Conservation (phyloP, 2,329 filamentous ascomycete species). For the Microcyclospora tardicrescens region DNA sequence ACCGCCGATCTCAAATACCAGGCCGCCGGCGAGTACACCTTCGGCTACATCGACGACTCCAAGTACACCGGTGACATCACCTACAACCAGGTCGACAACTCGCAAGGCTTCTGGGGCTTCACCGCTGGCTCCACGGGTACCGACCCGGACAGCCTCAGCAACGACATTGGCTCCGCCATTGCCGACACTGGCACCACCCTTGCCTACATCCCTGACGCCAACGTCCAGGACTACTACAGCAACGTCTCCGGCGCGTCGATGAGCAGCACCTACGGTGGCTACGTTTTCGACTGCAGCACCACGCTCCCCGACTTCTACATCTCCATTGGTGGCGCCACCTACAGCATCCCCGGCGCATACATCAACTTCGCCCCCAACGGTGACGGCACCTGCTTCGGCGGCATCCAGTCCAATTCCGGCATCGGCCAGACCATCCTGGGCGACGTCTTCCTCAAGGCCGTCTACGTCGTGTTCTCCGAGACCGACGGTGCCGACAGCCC, state of each 20-base stretch:
- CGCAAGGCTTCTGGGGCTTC: constrained; percentile 49
- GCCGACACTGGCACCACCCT: constrained; percentile 57
- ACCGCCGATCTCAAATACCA: constrained; percentile 42
- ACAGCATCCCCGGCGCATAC: constrained; percentile 34
- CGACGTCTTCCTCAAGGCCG: constrained; percentile 55
- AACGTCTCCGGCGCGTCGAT: constrained; percentile 39
- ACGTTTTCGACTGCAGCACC: constrained; percentile 38
- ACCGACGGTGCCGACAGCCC: constrained; percentile 14
- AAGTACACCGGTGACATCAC: constrained; percentile 40
- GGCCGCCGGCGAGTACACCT: constrained; percentile 39
- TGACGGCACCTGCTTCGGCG: constrained; percentile 49
- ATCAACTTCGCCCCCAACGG: constrained; percentile 37
- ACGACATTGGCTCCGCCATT: constrained; percentile 41
- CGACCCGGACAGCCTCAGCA: constrained; percentile 27
- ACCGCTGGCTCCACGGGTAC: constrained; percentile 10
- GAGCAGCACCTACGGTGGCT: constrained; percentile 36
- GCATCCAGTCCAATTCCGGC: constrained; percentile 49
- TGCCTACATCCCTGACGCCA: constrained; percentile 38
- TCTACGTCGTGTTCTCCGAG: constrained; percentile 57
- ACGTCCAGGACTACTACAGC: constrained; percentile 46
- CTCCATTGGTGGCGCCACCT: constrained; percentile 33
- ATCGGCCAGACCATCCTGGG: constrained; percentile 54
- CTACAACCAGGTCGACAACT: constrained; percentile 40
- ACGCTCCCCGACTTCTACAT: constrained; percentile 38
- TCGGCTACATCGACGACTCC: constrained; percentile 42